Evolutionary conservation across 2,329 filamentous ascomycete genomes (phyloP), one percentile per base, ranked within the genome.

Genomic region (Claviceps sp.): DNA sequence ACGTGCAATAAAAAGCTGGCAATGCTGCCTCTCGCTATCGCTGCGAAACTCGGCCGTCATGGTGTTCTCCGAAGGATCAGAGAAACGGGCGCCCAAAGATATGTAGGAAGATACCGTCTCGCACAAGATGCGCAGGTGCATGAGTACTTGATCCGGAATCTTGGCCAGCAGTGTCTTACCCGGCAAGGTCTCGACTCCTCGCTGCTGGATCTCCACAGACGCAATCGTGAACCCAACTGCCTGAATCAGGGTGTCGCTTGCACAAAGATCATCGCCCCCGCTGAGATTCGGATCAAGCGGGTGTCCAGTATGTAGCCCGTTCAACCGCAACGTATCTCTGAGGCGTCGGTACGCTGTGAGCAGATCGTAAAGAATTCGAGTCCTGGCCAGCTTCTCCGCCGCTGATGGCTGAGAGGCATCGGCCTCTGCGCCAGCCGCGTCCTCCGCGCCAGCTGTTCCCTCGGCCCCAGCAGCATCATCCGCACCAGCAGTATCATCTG

Each of bases 41-140:
- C 75, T 72, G 53, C 72, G 72, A 61, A 87, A 87, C 62, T 93
- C 87, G 47, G 70, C 70, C 48, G 80, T 77, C 13, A 87, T 80
- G 54, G 74, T 75, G 56, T 78, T 84, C 4, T 80, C 75, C 0
- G 77, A 34, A 11, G 30, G 75, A 3, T 71, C 73, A 19, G 77
- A 73, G 48, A 81, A 76, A 43, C 91, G 74, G 4, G 81, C 81
- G 1, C 88, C 87, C 54, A 95, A 75, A 1, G 88, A 80, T 51
- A 90, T 78, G 65, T 93, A 97, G 0, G 90, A 90, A 34, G 85
- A 80, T 1, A 87, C 85, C 1, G 90, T 97, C 70, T 96, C 93
- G 1, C 88, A 84, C 24, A 97, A 73, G 30, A 97, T 84, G 48
- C 90, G 86, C 30, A 98, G 74, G 64, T 97, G 89, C 1, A 87